Percentiles rank a stretch among this genome's conserved stretches.
These are phyloP conservation scores for Oxytropis ochrocephala DNA, from an alignment of 306 rosid species.

Conservation along the genomic window DNA sequence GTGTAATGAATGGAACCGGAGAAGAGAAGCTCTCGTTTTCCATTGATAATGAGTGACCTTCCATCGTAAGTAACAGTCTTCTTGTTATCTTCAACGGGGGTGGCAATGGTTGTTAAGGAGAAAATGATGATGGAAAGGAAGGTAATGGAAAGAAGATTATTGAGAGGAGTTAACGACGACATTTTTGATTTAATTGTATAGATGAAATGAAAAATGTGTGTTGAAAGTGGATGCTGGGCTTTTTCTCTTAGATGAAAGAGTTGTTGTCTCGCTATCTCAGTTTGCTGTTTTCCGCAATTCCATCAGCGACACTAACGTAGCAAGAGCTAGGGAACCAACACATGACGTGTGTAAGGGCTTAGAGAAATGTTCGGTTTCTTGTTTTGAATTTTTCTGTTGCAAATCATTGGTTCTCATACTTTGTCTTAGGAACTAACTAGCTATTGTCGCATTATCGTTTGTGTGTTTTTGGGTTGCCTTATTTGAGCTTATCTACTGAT, in stretches of 20 bases:
- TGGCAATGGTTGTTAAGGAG: neutral
- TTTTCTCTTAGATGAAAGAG: neutral
- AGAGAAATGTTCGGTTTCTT: conserved; percentile 17
- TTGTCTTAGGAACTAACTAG: neutral
- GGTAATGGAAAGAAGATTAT: conserved; percentile 1
- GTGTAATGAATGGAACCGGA: conserved; percentile 91
- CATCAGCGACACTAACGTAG: neutral
- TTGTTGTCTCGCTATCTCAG: neutral
- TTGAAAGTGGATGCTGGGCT: neutral
- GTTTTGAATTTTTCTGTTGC: conserved; percentile 6
- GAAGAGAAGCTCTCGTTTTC: conserved; percentile 56
- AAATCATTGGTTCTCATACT: conserved; percentile 13
- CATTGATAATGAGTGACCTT: conserved; percentile 36
- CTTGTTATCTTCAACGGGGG: neutral
- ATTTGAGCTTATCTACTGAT: too few species aligned
- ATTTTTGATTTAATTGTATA: neutral
- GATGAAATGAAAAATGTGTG: neutral
- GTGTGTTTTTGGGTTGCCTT: neutral
- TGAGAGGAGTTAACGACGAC: neutral
- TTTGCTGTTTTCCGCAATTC: neutral
- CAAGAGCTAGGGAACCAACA: neutral
- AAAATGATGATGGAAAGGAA: neutral
- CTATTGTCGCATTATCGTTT: neutral
- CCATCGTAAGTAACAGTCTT: conserved; percentile 26
- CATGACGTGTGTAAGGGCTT: neutral